These are phyloP conservation scores for Neophaeococcomyces mojaviensis DNA, from an alignment of 2,329 filamentous ascomycete species.

Conservation along the genomic window DNA sequence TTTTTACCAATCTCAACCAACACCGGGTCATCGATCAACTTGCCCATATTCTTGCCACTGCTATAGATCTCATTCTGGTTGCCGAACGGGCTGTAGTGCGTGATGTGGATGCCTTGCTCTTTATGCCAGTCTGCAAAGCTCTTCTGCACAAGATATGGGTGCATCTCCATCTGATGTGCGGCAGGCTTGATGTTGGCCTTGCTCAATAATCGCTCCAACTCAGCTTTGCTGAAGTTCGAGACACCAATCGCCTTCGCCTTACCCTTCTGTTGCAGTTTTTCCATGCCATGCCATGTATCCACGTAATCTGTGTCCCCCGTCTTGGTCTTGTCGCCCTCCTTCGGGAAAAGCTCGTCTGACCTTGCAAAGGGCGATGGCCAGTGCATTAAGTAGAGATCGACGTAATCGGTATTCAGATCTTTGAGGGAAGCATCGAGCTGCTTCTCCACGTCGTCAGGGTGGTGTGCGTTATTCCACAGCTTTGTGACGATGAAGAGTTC, in stretches of 20 bases:
- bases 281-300: conserved; percentile 47
- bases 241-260: conserved; percentile 46
- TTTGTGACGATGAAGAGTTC: conserved; percentile 48
- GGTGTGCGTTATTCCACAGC: conserved; percentile 52
- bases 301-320: conserved; percentile 42
- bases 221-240: conserved; percentile 44
- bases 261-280: conserved; percentile 33
- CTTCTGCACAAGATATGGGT: conserved; percentile 47
- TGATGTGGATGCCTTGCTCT: conserved; percentile 45
- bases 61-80: conserved; percentile 47
- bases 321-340: conserved; percentile 35
- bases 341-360: conserved; percentile 42
- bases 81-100: conserved; percentile 49
- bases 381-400: conserved; percentile 47
- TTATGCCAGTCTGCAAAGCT: conserved; percentile 44
- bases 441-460: conserved; percentile 42
- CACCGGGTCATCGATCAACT: conserved; percentile 46
- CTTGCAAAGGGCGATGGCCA: conserved; percentile 48
- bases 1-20: conserved; percentile 46
- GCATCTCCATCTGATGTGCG: conserved; percentile 46
- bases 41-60: conserved; percentile 35
- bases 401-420: conserved; percentile 46
- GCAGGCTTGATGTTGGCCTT: conserved; percentile 40
- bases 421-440: conserved; percentile 43
- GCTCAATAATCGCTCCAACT: conserved; percentile 42